phyloP scores from a whole-genome alignment of 164 flowering plant species.

The Umbellularia californica region DNA sequence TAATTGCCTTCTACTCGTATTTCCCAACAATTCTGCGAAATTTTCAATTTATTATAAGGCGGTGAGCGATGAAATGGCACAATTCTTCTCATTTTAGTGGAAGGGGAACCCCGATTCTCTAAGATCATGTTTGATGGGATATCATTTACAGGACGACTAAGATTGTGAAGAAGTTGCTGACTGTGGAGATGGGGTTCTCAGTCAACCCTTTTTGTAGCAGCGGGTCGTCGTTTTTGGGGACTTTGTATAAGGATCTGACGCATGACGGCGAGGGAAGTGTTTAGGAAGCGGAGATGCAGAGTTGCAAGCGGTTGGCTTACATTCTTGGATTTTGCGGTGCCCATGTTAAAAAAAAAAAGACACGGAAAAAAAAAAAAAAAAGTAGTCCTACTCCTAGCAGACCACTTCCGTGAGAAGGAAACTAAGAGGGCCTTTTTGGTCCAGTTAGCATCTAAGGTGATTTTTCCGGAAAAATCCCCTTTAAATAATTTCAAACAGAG shows the following conservation, averaged over 20 bases:
- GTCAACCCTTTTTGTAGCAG: no score
- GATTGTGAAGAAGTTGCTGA: constrained; percentile 63
- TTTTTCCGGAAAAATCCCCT: no score
- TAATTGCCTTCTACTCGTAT: constrained; percentile 71
- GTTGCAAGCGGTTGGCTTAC: constrained; percentile 27
- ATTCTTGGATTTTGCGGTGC: no score
- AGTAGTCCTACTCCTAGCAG: no score
- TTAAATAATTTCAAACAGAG: no score
- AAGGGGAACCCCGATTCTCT: no score
- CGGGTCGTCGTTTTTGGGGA: no score
- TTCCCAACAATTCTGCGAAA: constrained; percentile 36
- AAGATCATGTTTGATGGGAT: constrained; percentile 78
- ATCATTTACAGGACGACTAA: constrained; percentile 74
- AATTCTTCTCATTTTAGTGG: constrained; percentile 28
- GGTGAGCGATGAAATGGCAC: constrained; percentile 40
- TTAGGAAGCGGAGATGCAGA: constrained; percentile 88
- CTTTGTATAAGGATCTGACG: constrained; percentile 8
- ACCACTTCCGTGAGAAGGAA: no score
- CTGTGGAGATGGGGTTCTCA: constrained; percentile 1
- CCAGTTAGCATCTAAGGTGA: no score
- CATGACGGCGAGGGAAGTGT: constrained; percentile 53
- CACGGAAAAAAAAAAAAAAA: no score
- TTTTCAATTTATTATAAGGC: constrained; percentile 46
- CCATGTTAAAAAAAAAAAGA: no score
- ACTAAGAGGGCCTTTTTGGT: no score